These are phyloP conservation scores for Diaporthe citri DNA, from an alignment of 2,329 filamentous ascomycete genomes.

Conservation along the genomic window DNA sequence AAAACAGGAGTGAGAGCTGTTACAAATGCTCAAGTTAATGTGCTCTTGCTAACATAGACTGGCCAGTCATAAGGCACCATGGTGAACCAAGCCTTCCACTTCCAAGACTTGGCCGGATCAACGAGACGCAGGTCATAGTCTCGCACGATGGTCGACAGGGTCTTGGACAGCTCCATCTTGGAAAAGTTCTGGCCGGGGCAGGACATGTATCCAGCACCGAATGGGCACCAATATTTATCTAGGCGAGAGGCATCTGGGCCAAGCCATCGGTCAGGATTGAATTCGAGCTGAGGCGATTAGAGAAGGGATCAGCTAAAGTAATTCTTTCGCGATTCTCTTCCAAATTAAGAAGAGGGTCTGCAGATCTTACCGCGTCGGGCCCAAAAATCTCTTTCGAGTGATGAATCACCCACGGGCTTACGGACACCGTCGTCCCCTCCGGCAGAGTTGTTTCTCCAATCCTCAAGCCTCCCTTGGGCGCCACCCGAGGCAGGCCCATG, in stretches of 20 bases:
- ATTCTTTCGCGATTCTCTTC: too few relatives aligned
- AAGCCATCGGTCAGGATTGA: conserved; percentile 45
- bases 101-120: conserved; percentile 38
- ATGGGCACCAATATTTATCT: conserved; percentile 45
- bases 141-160: conserved; percentile 40
- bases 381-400: conserved; percentile 45
- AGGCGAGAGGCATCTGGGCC: conserved; percentile 37
- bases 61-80: conserved; percentile 41
- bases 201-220: conserved; percentile 39
- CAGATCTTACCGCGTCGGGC: conserved; percentile 38
- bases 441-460: conserved; percentile 47
- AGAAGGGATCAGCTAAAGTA: too few relatives aligned
- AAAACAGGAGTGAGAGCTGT: too few relatives aligned
- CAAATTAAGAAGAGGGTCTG: background rate
- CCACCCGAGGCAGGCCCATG: conserved; percentile 47
- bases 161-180: conserved; percentile 41
- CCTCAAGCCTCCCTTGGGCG: conserved; percentile 44
- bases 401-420: conserved; percentile 48
- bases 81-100: conserved; percentile 41
- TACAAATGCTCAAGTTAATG: too few relatives aligned
- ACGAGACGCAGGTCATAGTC: conserved; percentile 42
- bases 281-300: conserved; percentile 34
- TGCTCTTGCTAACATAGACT: conserved; percentile 37
- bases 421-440: conserved; percentile 46
- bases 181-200: conserved; percentile 42